Evolutionary conservation across 164 flowering plant genomes (phyloP).

Genomic region (Liquidambar formosana): DNA sequence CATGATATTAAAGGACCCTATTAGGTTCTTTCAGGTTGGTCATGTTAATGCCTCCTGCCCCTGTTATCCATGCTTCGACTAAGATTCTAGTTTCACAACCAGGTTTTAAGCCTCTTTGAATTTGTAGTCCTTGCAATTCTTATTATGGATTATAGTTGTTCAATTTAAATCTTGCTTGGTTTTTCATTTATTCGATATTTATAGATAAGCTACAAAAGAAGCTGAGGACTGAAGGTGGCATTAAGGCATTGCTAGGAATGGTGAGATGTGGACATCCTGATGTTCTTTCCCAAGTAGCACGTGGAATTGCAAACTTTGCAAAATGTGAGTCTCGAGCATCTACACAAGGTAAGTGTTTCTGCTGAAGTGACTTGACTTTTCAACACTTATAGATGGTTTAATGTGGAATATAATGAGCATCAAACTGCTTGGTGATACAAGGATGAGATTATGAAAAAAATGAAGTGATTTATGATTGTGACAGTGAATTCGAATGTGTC

Average conservation of each 20-base stretch:
- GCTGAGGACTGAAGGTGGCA: constrained; percentile 90
- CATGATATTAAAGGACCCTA: too few species aligned
- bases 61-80: too few species aligned
- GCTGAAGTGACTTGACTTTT: not conserved
- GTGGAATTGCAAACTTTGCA: constrained; percentile 97
- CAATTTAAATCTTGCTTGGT: not conserved
- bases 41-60: too few species aligned
- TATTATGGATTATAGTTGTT: not conserved
- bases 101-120: not conserved
- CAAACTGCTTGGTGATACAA: too few species aligned
- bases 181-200: not conserved
- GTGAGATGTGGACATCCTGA: constrained; percentile 94
- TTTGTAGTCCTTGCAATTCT: not conserved
- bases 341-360: constrained; percentile 58
- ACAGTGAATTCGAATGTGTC: too few species aligned
- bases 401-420: not conserved
- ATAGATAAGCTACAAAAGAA: constrained; percentile 78
- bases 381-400: not conserved
- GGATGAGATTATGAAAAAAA: too few species aligned
- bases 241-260: constrained; percentile 89
- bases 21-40: too few species aligned
- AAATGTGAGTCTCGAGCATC: constrained; percentile 94
- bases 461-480: too few species aligned
- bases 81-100: too few species aligned
- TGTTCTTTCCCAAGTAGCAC: constrained; percentile 97